phyloP scores from a whole-genome alignment of 495 filamentous ascomycete species.

The Aspergillus kassunensis region DNA sequence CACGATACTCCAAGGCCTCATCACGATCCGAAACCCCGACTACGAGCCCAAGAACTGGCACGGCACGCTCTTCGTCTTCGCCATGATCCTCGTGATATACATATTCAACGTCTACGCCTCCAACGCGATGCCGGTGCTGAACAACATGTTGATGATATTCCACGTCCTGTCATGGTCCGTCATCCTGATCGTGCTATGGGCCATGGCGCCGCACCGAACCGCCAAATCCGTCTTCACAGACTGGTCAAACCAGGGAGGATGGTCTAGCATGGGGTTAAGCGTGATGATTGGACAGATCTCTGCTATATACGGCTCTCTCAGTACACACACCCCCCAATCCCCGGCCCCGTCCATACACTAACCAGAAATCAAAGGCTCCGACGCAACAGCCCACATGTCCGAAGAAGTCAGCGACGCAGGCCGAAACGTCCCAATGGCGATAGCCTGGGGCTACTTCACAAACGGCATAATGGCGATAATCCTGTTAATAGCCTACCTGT shows the following conservation, averaged over 20 bases:
- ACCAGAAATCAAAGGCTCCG: slow-evolving; percentile 23
- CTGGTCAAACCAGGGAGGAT: slow-evolving; percentile 37
- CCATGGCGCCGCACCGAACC: slow-evolving; percentile 28
- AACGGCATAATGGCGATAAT: slow-evolving; percentile 35
- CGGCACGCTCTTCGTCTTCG: slow-evolving; percentile 42
- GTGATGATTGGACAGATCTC: slow-evolving; percentile 25
- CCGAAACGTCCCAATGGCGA: slow-evolving; percentile 25
- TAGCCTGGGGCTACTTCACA: slow-evolving; percentile 29
- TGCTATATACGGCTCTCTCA: slow-evolving; percentile 28
- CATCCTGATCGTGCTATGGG: slow-evolving; percentile 38
- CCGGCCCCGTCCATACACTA: neutral
- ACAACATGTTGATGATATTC: slow-evolving; percentile 42
- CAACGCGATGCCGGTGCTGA: slow-evolving; percentile 41
- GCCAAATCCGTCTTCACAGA: slow-evolving; percentile 35
- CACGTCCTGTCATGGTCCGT: slow-evolving; percentile 46
- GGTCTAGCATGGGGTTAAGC: slow-evolving; percentile 36
- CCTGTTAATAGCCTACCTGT: slow-evolving; percentile 32
- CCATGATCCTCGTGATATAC: slow-evolving; percentile 28
- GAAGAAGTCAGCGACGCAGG: slow-evolving; percentile 39
- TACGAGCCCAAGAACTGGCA: slow-evolving; percentile 37
- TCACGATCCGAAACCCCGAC: slow-evolving; percentile 30
- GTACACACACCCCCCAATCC: slow-evolving; percentile 2
- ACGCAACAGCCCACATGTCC: slow-evolving; percentile 37
- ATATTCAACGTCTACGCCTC: slow-evolving; percentile 39
- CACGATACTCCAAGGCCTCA: slow-evolving; percentile 40